phyloP scores from a whole-genome alignment of 163 green algal genomes.

The Chlamydomonas reinhardtii region DNA sequence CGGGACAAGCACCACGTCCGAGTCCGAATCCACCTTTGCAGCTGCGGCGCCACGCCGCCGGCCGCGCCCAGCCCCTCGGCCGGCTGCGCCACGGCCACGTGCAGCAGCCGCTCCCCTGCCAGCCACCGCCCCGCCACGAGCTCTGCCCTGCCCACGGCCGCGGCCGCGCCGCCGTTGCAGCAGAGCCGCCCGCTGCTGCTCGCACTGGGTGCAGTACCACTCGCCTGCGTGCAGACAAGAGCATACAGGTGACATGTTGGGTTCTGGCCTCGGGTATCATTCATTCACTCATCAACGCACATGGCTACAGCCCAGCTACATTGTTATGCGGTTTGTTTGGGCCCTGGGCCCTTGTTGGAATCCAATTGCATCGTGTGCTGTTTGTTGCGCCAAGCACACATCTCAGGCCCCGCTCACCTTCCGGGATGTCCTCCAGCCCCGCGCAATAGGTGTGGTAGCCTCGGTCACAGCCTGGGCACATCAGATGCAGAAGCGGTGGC shows the following conservation, averaged over 20 bases:
- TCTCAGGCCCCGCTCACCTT: constrained; percentile 55
- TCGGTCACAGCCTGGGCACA: constrained; percentile 43
- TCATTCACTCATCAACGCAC: too few relatives aligned
- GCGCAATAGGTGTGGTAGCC: constrained; percentile 80
- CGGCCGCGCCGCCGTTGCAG: neutral
- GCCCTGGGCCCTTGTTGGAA: too few relatives aligned
- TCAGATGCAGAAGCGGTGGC: neutral
- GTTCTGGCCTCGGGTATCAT: too few relatives aligned
- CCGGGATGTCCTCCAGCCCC: constrained; percentile 62
- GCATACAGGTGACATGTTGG: too few relatives aligned
- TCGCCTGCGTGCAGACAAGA: constrained; percentile 57
- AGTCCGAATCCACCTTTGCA: neutral
- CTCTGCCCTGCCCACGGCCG: neutral
- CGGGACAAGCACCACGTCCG: constrained; percentile 1
- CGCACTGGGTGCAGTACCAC: constrained; percentile 74
- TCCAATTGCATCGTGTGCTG: too few relatives aligned
- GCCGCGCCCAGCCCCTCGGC: neutral
- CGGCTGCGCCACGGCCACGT: neutral
- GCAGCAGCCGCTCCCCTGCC: neutral
- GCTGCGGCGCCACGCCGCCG: neutral
- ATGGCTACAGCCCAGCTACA: too few relatives aligned
- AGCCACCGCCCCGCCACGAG: neutral
- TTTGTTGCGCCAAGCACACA: too few relatives aligned
- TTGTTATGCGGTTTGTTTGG: too few relatives aligned
- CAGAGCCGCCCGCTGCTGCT: constrained; percentile 27